Conservation (phyloP, 306 rosid species). For the Vachellia pachyceras region DNA sequence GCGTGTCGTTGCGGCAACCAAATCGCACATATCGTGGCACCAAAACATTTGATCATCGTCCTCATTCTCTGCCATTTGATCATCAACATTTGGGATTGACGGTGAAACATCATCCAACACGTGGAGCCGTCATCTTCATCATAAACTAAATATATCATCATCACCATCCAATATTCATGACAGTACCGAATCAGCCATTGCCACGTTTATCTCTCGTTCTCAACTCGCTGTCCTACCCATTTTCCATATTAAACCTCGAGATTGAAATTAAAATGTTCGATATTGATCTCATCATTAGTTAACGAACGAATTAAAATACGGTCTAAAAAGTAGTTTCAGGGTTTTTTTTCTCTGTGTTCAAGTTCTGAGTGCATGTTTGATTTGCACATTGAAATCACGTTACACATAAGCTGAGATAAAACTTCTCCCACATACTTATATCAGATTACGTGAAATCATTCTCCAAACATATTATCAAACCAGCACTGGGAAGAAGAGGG, state of each 20-base stretch:
- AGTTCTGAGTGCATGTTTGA: too few species aligned
- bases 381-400: too few species aligned
- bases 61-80: background rate
- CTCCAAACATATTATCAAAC: too few species aligned
- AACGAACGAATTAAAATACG: too few species aligned
- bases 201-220: background rate
- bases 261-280: background rate
- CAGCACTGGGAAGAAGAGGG: too few species aligned
- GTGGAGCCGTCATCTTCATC: constrained; percentile 14
- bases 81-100: constrained; percentile 12
- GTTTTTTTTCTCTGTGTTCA: background rate
- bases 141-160: too few species aligned
- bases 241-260: background rate
- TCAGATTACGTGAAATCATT: too few species aligned
- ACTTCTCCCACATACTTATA: too few species aligned
- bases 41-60: constrained; percentile 11
- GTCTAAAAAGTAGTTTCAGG: background rate
- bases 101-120: constrained; percentile 38
- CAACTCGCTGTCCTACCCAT: background rate
- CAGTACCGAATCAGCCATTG: background rate
- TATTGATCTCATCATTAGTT: background rate
- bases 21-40: too few species aligned
- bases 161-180: constrained; percentile 16
- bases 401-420: too few species aligned
- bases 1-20: too few species aligned